phyloP scores from a whole-genome alignment of 306 rosid genomes.

The Gastrolobium villosum region DNA sequence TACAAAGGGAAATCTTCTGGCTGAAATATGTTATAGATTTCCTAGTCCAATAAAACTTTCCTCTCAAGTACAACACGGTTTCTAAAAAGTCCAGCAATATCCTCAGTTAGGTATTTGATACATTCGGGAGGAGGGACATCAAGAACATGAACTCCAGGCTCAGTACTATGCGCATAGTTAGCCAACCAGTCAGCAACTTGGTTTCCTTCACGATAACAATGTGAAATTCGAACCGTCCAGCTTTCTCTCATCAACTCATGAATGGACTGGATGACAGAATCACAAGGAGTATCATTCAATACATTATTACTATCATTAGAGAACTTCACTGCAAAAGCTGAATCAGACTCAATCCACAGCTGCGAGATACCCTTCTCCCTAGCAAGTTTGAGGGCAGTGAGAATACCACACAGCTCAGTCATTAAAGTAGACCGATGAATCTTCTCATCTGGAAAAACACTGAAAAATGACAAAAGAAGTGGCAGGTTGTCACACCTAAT shows the following conservation, averaged over 20 bases:
- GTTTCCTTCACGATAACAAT: slow-evolving; percentile 24
- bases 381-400: slow-evolving; percentile 30
- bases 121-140: slow-evolving; percentile 14
- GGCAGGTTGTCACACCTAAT: not conserved
- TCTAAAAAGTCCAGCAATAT: not conserved
- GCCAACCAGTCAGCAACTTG: slow-evolving; percentile 14
- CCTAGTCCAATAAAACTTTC: slow-evolving; percentile 12
- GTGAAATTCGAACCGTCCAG: not conserved
- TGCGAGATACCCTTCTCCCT: slow-evolving; percentile 21
- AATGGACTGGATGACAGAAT: not conserved
- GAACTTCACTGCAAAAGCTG: fast-evolving
- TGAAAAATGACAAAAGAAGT: not conserved
- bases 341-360: slow-evolving; percentile 26
- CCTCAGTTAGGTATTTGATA: not conserved
- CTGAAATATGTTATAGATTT: not conserved
- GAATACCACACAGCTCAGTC: slow-evolving; percentile 25
- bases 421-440: no score
- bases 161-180: not conserved
- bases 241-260: not conserved
- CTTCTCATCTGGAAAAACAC: not conserved
- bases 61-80: not conserved
- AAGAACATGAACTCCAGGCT: slow-evolving; percentile 1
- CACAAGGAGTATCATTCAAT: not conserved
- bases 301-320: no score
- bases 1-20: not conserved